phyloP scores from a whole-genome alignment of 208 protist species.

The Wallacemonas sp. region DNA sequence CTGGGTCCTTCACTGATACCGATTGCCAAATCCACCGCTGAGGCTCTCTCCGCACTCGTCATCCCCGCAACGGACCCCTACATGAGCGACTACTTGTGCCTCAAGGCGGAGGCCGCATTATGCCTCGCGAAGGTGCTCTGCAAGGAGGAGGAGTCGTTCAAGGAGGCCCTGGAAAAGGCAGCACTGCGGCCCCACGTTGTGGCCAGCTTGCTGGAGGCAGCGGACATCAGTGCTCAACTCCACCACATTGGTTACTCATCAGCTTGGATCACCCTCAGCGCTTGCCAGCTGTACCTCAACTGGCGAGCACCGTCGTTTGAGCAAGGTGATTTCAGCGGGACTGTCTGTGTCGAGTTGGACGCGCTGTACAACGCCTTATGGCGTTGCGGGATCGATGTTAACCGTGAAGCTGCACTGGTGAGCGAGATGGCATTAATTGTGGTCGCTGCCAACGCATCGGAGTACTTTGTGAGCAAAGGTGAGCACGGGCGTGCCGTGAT shows the following conservation, averaged over 20 bases:
- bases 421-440: slow-evolving; percentile 6
- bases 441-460: background rate
- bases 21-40: slow-evolving; percentile 57
- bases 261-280: slow-evolving; percentile 64
- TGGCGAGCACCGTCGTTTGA: slow-evolving; percentile 34
- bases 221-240: slow-evolving; percentile 35
- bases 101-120: slow-evolving; percentile 27
- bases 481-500: background rate
- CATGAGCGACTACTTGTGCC: slow-evolving; percentile 17
- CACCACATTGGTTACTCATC: slow-evolving; percentile 32
- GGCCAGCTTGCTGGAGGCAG: slow-evolving; percentile 17
- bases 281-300: slow-evolving; percentile 58
- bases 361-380: slow-evolving; percentile 34
- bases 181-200: background rate
- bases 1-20: slow-evolving; percentile 45
- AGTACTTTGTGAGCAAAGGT: background rate
- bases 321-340: slow-evolving; percentile 39
- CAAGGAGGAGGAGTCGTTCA: slow-evolving; percentile 26
- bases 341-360: slow-evolving; percentile 20
- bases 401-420: slow-evolving; percentile 28
- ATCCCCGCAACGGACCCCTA: slow-evolving; percentile 13
- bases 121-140: slow-evolving; percentile 22
- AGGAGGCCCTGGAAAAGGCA: background rate
- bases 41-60: slow-evolving; percentile 41
- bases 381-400: slow-evolving; percentile 26